phyloP scores from a whole-genome alignment of 495 filamentous ascomycete genomes.

The Paragyromitra xinjiangensis region DNA sequence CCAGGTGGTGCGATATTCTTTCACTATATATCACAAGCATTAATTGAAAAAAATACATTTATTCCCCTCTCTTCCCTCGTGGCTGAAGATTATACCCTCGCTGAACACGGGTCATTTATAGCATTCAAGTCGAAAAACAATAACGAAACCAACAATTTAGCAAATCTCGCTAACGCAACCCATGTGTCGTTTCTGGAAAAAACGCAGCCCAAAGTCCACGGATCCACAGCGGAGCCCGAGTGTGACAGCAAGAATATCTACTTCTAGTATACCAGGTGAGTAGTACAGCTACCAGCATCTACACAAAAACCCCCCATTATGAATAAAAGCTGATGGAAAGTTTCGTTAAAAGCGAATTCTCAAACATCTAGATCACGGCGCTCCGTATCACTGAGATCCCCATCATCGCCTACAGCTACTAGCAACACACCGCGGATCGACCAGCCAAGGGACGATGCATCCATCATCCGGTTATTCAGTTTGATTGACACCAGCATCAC shows the following conservation, averaged over 20 bases:
- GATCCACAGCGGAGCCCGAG: background rate
- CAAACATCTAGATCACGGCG: background rate
- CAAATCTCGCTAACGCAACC: background rate
- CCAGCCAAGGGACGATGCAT: conserved; percentile 41
- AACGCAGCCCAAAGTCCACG: background rate
- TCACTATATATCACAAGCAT: background rate
- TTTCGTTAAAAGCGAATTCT: background rate
- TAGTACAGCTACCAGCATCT: too few relatives aligned
- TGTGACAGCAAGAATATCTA: background rate
- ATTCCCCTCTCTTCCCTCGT: background rate
- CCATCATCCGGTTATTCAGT: conserved; percentile 35
- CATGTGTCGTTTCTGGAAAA: conserved; percentile 16
- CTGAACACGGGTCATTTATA: background rate
- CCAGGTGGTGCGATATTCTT: conserved; percentile 8
- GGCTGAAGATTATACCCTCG: background rate
- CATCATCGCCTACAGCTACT: background rate
- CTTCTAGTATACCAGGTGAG: background rate
- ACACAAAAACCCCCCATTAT: background rate
- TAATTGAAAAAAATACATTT: conserved; percentile 20
- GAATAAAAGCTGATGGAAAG: background rate
- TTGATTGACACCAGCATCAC: conserved; percentile 39
- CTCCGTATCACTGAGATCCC: background rate
- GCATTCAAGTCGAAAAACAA: background rate
- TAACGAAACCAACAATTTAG: conserved; percentile 5
- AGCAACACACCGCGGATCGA: background rate